A percentile compares a stretch with the other conserved stretches of the same genome.
Conservation (phyloP, 768 basidiomycete species). For the Boletus sp. region DNA sequence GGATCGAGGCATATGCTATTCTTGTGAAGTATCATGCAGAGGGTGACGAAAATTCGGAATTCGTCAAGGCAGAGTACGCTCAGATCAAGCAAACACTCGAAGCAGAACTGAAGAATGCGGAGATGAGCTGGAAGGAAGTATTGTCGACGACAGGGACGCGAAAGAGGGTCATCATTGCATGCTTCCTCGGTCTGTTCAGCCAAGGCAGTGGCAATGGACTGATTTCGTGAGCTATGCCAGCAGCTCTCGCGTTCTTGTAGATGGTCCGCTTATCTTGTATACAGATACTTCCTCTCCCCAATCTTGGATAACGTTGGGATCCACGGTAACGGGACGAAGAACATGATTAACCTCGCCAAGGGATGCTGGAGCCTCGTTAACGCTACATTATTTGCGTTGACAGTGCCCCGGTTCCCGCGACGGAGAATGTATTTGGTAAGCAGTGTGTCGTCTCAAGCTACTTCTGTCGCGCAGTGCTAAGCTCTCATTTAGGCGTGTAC, state of each 20-base stretch:
- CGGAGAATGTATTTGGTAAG: conserved; percentile 9
- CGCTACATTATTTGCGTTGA: not conserved
- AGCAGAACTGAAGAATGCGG: conserved; percentile 6
- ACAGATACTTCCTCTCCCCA: conserved; percentile 10
- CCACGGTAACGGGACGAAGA: conserved; percentile 15
- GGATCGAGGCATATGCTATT: conserved; percentile 43
- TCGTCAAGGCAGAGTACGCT: conserved; percentile 54
- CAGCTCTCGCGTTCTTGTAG: not conserved
- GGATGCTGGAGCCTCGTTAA: conserved; percentile 7
- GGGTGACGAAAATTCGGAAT: conserved; percentile 46
- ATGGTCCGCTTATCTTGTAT: not conserved
- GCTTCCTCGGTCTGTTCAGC: conserved; percentile 7
- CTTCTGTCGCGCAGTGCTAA: not conserved
- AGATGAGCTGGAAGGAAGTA: not conserved
- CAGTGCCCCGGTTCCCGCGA: conserved; percentile 3
- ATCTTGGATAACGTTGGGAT: conserved; percentile 15
- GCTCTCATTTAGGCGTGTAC: conserved; percentile 1
- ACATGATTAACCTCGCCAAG: conserved; percentile 9
- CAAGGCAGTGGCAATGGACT: conserved; percentile 12
- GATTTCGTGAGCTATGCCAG: conserved; percentile 2
- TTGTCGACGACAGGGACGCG: conserved; percentile 11
- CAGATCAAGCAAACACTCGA: conserved; percentile 56
- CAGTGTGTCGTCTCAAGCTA: not conserved
- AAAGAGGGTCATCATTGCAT: conserved; percentile 13
- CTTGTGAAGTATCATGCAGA: conserved; percentile 61